Conservation (phyloP, 148 eudicot genomes). For the Camellia japonica region DNA sequence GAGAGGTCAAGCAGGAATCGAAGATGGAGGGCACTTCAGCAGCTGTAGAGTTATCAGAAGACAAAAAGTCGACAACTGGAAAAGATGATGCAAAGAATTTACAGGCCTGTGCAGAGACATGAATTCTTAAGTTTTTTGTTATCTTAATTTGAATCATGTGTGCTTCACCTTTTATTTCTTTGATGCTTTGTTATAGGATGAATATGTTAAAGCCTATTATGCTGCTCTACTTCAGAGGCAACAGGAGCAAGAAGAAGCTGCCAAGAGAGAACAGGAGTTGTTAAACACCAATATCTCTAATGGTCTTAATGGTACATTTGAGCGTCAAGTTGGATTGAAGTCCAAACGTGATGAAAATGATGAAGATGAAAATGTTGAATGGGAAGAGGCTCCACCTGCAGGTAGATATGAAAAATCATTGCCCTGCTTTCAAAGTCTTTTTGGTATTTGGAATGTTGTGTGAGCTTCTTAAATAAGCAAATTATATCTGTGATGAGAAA, state of each 20-base stretch:
- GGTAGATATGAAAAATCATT: constrained; percentile 37
- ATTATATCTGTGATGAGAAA: not conserved
- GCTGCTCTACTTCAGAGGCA: constrained; percentile 71
- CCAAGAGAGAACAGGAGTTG: constrained; percentile 41
- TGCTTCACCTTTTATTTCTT: not conserved
- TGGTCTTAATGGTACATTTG: constrained; percentile 28
- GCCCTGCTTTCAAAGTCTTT: not conserved
- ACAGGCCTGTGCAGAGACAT: constrained; percentile 40
- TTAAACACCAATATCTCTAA: constrained; percentile 24
- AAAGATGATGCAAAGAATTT: constrained; percentile 47
- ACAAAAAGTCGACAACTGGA: constrained; percentile 55
- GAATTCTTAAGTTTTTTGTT: not conserved
- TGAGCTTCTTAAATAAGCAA: not conserved
- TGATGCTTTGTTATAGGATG: constrained; percentile 48
- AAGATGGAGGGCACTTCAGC: constrained; percentile 61
- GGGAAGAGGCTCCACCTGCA: constrained; percentile 77
- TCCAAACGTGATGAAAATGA: constrained; percentile 55
- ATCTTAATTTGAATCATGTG: not conserved
- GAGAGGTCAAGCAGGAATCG: constrained; percentile 60
- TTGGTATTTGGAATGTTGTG: not conserved
- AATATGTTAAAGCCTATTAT: constrained; percentile 85
- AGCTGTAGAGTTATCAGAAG: constrained; percentile 46
- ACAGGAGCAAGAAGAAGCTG: constrained; percentile 61
- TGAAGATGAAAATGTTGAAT: constrained; percentile 57
- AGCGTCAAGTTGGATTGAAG: constrained; percentile 72